phyloP scores from a whole-genome alignment of 2,329 filamentous ascomycete genomes.

The Penicillium capsulatum region DNA sequence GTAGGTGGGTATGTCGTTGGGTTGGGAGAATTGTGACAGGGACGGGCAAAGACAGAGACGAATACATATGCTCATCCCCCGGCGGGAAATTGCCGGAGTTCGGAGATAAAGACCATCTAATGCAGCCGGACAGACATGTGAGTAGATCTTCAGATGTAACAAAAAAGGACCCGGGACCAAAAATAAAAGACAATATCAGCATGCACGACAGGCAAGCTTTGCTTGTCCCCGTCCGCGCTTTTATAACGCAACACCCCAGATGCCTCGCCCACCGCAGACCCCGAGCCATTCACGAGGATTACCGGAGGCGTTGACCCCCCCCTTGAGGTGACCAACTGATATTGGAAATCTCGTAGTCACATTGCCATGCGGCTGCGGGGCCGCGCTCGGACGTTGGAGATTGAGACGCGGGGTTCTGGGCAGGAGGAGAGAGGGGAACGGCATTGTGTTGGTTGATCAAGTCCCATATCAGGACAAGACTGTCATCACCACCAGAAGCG shows the following conservation, averaged over 20 bases:
- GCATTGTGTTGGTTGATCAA: slow-evolving; percentile 65
- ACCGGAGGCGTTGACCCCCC: slow-evolving; percentile 31
- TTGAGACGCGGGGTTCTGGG: slow-evolving; percentile 22
- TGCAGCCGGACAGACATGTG: slow-evolving; percentile 14
- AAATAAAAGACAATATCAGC: too few relatives aligned
- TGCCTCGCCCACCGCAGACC: slow-evolving; percentile 44
- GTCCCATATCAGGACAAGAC: slow-evolving; percentile 89
- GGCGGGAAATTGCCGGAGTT: slow-evolving; percentile 9
- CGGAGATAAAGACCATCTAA: slow-evolving; percentile 18
- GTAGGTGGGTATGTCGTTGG: too few relatives aligned
- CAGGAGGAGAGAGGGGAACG: slow-evolving; percentile 40
- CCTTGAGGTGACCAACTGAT: slow-evolving; percentile 46
- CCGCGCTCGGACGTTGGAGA: slow-evolving; percentile 41
- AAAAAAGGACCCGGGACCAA: too few relatives aligned
- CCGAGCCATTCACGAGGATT: slow-evolving; percentile 42
- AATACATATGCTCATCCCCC: not conserved
- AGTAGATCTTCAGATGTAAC: slow-evolving; percentile 2
- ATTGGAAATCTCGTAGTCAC: slow-evolving; percentile 46
- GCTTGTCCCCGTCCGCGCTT: not conserved
- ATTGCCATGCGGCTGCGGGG: slow-evolving; percentile 45
- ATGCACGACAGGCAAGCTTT: too few relatives aligned
- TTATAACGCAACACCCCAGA: slow-evolving; percentile 44
- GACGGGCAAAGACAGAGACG: slow-evolving; percentile 1
- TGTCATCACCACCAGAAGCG: slow-evolving; percentile 88
- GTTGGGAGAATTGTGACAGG: too few relatives aligned